Conservation (phyloP, 2,329 filamentous ascomycete genomes). For the Conoideocrella luteorostrata region DNA sequence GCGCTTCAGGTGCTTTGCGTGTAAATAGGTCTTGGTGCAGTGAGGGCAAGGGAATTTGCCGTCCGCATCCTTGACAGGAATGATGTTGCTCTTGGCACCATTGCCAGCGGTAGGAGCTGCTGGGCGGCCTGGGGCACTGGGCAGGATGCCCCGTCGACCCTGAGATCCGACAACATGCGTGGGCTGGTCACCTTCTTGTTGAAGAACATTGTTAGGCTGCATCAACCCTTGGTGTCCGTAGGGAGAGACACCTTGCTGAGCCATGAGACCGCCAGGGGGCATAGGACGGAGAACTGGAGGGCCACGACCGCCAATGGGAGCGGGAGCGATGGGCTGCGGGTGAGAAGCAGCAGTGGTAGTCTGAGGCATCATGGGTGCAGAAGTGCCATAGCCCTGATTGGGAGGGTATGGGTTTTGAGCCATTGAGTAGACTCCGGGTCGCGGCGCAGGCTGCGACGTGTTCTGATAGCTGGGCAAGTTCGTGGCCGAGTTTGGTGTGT, state of each 20-base stretch:
- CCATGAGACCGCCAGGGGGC: slow-evolving; percentile 59
- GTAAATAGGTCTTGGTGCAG: slow-evolving; percentile 96
- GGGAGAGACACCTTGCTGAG: slow-evolving; percentile 51
- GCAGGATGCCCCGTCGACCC: slow-evolving; percentile 83
- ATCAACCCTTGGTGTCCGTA: slow-evolving; percentile 55
- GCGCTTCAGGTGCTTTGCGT: slow-evolving; percentile 95
- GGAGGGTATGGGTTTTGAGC: slow-evolving; percentile 49
- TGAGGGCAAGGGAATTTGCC: slow-evolving; percentile 98
- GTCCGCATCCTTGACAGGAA: slow-evolving; percentile 91
- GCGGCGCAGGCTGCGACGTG: slow-evolving; percentile 39
- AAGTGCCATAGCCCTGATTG: slow-evolving; percentile 49
- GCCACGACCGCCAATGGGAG: slow-evolving; percentile 50
- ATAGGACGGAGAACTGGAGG: slow-evolving; percentile 62
- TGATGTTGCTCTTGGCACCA: slow-evolving; percentile 70
- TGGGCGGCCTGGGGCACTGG: slow-evolving; percentile 81
- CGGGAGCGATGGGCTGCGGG: slow-evolving; percentile 70
- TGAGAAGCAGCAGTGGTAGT: slow-evolving; percentile 61
- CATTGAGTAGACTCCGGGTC: slow-evolving; percentile 48
- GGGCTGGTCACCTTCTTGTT: slow-evolving; percentile 56
- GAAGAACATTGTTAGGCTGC: slow-evolving; percentile 49
- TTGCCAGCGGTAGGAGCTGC: slow-evolving; percentile 67
- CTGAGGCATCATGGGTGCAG: slow-evolving; percentile 59
- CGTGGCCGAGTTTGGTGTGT: slow-evolving; percentile 50
- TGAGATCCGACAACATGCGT: slow-evolving; percentile 95
- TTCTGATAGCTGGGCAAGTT: slow-evolving; percentile 49